phyloP scores from a whole-genome alignment of 1,139 yeast species.

The Yamadazyma oceani region DNA sequence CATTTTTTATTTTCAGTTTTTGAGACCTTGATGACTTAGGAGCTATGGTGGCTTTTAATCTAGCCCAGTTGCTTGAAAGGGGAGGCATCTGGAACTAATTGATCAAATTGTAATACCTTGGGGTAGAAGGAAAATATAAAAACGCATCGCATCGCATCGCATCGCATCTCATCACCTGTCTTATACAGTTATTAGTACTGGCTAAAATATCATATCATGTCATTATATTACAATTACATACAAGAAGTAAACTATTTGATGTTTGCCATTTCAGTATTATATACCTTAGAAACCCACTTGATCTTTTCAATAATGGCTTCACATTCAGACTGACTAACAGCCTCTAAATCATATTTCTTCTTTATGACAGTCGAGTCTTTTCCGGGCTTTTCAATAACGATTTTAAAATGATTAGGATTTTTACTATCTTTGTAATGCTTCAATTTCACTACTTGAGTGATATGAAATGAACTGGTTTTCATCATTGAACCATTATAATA shows the following conservation, averaged over 20 bases:
- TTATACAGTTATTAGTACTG: not conserved
- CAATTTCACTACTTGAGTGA: constrained; percentile 71
- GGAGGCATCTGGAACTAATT: constrained; percentile 17
- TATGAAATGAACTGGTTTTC: constrained; percentile 86
- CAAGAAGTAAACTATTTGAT: constrained; percentile 7
- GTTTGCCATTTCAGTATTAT: constrained; percentile 22
- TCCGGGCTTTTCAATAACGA: constrained; percentile 66
- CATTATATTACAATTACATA: not conserved
- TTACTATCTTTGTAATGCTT: constrained; percentile 68
- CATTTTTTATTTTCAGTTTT: constrained; percentile 4
- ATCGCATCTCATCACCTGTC: not conserved
- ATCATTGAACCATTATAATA: constrained; percentile 50
- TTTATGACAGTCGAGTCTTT: constrained; percentile 29
- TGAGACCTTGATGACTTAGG: constrained; percentile 11
- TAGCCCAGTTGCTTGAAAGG: constrained; percentile 39
- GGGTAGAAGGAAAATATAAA: not conserved
- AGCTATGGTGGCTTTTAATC: constrained; percentile 26
- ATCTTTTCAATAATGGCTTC: constrained; percentile 74
- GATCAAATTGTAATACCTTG: not conserved
- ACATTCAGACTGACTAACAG: constrained; percentile 60
- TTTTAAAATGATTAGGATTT: constrained; percentile 77
- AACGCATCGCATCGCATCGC: constrained; percentile 8
- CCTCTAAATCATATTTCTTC: constrained; percentile 87
- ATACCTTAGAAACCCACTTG: constrained; percentile 52
- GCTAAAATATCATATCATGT: not conserved